Evolutionary conservation across 345 rosid genomes (phyloP).

Genomic region (Eutrema japonicum): DNA sequence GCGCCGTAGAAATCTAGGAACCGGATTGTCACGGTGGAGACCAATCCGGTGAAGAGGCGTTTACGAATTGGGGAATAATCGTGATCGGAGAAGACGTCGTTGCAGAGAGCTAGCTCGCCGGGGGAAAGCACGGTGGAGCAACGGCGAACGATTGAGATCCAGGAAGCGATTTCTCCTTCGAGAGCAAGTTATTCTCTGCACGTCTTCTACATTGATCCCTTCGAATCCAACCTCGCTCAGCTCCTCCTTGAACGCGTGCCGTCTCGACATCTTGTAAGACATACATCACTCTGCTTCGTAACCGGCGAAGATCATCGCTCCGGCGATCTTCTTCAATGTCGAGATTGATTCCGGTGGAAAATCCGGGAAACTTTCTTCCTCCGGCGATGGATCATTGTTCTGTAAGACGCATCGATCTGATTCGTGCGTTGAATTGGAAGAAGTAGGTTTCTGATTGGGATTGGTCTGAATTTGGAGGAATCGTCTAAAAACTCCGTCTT

Average conservation of each 20-base stretch:
- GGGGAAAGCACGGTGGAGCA: constrained; percentile 54
- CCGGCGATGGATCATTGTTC: too few relatives aligned
- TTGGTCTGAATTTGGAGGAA: too few relatives aligned
- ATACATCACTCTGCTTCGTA: constrained; percentile 71
- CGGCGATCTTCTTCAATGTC: too few relatives aligned
- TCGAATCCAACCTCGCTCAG: constrained; percentile 59
- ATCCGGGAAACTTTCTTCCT: too few relatives aligned
- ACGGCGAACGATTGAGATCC: constrained; percentile 61
- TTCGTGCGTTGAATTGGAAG: too few relatives aligned
- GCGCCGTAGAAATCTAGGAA: too few relatives aligned
- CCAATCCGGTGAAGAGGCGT: constrained; percentile 56
- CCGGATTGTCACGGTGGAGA: constrained; percentile 51
- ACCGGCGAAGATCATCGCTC: too few relatives aligned
- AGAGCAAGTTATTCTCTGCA: constrained; percentile 69
- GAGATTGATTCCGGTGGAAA: too few relatives aligned
- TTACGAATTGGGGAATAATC: constrained; percentile 40
- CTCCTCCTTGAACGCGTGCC: constrained; percentile 58
- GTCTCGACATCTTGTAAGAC: constrained; percentile 53
- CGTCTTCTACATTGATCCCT: constrained; percentile 67
- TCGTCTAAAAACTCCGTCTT: too few relatives aligned
- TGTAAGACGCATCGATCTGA: too few relatives aligned
- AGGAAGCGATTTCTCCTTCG: constrained; percentile 66
- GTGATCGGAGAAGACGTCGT: constrained; percentile 50
- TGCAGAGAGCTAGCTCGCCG: constrained; percentile 55
- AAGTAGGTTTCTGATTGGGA: too few relatives aligned